phyloP scores from a whole-genome alignment of 2,329 filamentous ascomycete genomes.

The Teratosphaeria zuluensis region DNA sequence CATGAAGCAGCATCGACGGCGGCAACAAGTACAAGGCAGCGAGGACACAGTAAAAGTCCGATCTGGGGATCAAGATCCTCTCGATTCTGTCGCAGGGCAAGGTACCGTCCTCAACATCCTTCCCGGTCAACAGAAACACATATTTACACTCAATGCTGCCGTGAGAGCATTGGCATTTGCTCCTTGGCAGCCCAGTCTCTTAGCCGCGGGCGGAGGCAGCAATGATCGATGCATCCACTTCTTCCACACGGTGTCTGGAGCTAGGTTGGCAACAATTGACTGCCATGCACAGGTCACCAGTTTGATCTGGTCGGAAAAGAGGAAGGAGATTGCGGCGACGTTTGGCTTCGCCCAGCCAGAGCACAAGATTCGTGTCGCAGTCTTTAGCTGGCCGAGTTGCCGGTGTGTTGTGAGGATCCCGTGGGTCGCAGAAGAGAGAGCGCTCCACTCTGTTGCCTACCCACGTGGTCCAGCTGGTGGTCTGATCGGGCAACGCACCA shows the following conservation, averaged over 20 bases:
- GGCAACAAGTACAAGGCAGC: conserved; percentile 1
- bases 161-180: conserved; percentile 97
- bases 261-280: conserved; percentile 78
- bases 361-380: conserved; percentile 77
- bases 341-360: conserved; percentile 91
- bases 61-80: conserved; percentile 2
- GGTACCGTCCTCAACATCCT: conserved; percentile 20
- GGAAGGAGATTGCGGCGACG: conserved; percentile 81
- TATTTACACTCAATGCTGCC: conserved; percentile 72
- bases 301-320: conserved; percentile 64
- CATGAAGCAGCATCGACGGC: conserved; percentile 5
- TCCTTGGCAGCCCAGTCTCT: conserved; percentile 77
- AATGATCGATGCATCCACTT: conserved; percentile 96
- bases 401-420: conserved; percentile 75
- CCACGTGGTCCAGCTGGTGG: conserved; percentile 49
- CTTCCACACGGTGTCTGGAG: conserved; percentile 76
- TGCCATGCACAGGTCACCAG: conserved; percentile 90
- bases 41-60: conserved; percentile 10
- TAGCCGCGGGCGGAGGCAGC: conserved; percentile 86
- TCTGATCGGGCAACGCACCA: conserved; percentile 3
- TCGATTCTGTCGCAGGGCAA: conserved; percentile 12
- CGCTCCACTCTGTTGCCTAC: conserved; percentile 80
- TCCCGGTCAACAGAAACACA: conserved; percentile 49
- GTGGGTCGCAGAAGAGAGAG: conserved; percentile 69
- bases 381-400: conserved; percentile 92